Conservation (phyloP, 2,329 filamentous ascomycete species). For the Colletotrichum sublineola region DNA sequence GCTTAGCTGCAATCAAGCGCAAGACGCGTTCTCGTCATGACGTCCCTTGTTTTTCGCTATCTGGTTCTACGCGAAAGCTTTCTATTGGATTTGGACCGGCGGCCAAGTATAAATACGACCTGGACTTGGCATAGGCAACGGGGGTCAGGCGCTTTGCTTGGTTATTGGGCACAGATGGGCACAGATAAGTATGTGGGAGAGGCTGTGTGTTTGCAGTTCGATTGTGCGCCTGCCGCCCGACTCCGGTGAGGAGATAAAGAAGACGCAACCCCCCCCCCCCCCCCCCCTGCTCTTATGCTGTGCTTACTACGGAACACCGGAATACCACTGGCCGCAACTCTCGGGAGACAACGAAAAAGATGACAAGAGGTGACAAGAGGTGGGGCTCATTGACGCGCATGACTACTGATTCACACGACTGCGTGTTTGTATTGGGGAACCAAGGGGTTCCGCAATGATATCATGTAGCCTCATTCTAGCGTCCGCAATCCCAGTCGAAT, state of each 20-base stretch:
- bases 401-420: neutral
- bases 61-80: neutral
- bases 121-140: neutral
- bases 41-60: neutral
- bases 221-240: neutral
- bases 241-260: neutral
- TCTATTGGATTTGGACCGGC: neutral
- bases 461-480: neutral
- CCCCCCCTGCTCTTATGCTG: neutral
- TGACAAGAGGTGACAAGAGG: neutral
- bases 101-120: too few relatives aligned
- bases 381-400: neutral
- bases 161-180: neutral
- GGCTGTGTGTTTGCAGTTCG: neutral
- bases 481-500: neutral
- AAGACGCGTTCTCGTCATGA: neutral
- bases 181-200: too few relatives aligned
- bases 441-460: neutral
- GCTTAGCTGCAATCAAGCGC: constrained; percentile 7
- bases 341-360: neutral
- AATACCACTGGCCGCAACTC: too few relatives aligned
- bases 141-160: neutral
- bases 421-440: neutral
- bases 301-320: neutral
- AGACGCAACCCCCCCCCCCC: neutral